phyloP scores from a whole-genome alignment of 495 filamentous ascomycete genomes.

The Daldinia caldariorum region DNA sequence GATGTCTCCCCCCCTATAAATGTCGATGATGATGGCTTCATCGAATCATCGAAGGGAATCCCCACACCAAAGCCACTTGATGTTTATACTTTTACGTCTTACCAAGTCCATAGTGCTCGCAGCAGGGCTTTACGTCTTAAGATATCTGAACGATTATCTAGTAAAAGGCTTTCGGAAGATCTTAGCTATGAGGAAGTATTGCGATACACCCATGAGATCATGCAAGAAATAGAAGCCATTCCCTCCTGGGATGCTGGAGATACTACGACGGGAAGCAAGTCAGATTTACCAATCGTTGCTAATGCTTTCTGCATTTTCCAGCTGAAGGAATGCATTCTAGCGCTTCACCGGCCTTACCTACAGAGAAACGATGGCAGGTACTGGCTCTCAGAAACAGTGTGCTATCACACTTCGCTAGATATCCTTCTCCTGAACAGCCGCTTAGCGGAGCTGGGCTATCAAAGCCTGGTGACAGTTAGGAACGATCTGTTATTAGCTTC shows the following conservation, averaged over 20 bases:
- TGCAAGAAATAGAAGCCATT: slow-evolving; percentile 54
- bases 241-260: slow-evolving; percentile 54
- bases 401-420: slow-evolving; percentile 58
- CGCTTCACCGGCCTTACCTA: slow-evolving; percentile 57
- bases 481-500: slow-evolving; percentile 54
- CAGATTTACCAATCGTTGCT: slow-evolving; percentile 50
- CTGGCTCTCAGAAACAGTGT: slow-evolving; percentile 59
- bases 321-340: slow-evolving; percentile 56
- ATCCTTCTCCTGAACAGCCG: slow-evolving; percentile 56
- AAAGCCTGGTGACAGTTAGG: slow-evolving; percentile 54
- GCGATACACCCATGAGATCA: slow-evolving; percentile 56
- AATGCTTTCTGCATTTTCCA: slow-evolving; percentile 56
- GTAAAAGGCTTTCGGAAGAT: slow-evolving; percentile 46
- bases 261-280: not conserved
- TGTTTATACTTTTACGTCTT: slow-evolving; percentile 55
- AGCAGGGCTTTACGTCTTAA: slow-evolving; percentile 54
- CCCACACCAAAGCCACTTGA: slow-evolving; percentile 47
- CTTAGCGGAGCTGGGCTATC: slow-evolving; percentile 53
- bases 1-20: slow-evolving; percentile 54
- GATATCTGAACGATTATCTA: slow-evolving; percentile 50
- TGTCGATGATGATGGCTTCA: slow-evolving; percentile 57
- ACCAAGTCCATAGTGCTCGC: slow-evolving; percentile 54
- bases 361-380: slow-evolving; percentile 54
- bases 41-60: slow-evolving; percentile 53
- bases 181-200: slow-evolving; percentile 57